These are phyloP conservation scores for Globisporangium polare DNA, from an alignment of 352 stramenopile species.

Conservation along the genomic window DNA sequence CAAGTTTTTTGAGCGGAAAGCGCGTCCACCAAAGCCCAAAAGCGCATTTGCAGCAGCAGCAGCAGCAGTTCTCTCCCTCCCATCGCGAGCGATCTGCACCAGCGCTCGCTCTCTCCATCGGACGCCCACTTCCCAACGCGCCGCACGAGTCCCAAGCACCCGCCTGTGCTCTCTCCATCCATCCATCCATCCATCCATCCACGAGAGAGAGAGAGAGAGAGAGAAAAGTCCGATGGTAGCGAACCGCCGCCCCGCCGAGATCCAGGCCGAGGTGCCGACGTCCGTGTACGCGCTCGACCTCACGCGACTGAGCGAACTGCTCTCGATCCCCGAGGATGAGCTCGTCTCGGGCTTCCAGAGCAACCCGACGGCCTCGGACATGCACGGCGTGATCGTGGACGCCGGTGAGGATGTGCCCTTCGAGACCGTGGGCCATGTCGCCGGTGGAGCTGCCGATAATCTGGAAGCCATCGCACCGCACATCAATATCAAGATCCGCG, in stretches of 20 bases:
- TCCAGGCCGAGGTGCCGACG: slow-evolving; percentile 52
- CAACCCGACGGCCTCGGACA: slow-evolving; percentile 53
- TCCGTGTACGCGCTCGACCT: slow-evolving; percentile 57
- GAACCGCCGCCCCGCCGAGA: slow-evolving; percentile 42
- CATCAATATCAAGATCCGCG: slow-evolving; percentile 10
- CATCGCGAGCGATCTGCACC: not conserved
- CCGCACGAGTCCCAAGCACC: no score
- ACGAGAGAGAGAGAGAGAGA: no score
- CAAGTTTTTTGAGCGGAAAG: not conserved
- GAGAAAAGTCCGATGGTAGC: slow-evolving; percentile 28
- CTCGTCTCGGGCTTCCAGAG: slow-evolving; percentile 53
- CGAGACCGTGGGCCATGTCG: slow-evolving; percentile 50
- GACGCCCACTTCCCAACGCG: not conserved
- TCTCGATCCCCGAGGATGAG: slow-evolving; percentile 44
- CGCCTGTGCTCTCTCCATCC: no score
- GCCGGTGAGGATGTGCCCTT: slow-evolving; percentile 71
- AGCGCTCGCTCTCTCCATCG: not conserved
- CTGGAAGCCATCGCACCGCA: slow-evolving; percentile 13
- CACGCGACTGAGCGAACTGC: slow-evolving; percentile 42
- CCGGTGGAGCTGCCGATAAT: not conserved
- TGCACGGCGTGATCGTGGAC: slow-evolving; percentile 77
- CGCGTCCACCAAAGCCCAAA: not conserved
- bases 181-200: no score
- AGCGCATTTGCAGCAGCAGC: not conserved
- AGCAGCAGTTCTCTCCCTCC: no score